Percentiles rank a stretch among this genome's conserved stretches.
These are phyloP conservation scores for Arthroderma sp. DNA, from an alignment of 2,329 filamentous ascomycete genomes.

Conservation along the genomic window DNA sequence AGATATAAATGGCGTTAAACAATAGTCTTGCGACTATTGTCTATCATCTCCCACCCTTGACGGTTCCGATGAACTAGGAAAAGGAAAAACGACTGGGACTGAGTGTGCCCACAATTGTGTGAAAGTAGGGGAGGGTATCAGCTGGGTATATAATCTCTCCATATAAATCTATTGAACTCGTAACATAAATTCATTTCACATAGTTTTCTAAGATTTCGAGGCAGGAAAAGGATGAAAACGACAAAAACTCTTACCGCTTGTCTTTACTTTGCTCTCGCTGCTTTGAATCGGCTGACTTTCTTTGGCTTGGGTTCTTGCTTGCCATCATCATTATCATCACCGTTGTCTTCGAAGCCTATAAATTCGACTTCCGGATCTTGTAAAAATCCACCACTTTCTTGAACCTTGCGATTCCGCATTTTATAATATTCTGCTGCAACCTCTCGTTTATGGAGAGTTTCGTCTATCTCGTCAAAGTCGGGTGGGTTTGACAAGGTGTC, in stretches of 20 bases:
- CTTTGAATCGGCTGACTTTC: conserved; percentile 35
- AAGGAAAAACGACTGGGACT: too few relatives aligned
- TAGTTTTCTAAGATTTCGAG: neutral
- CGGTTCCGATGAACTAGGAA: too few relatives aligned
- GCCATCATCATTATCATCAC: conserved; percentile 30
- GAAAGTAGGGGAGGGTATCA: too few relatives aligned
- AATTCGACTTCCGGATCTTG: conserved; percentile 52
- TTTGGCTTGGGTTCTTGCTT: conserved; percentile 15
- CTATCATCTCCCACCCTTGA: too few relatives aligned
- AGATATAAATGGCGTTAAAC: too few relatives aligned
- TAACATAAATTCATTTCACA: too few relatives aligned
- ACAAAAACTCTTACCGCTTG: neutral
- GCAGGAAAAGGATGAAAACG: neutral
- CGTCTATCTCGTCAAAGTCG: conserved; percentile 56
- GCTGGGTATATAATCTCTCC: too few relatives aligned
- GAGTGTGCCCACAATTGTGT: too few relatives aligned
- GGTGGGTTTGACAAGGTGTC: conserved; percentile 20
- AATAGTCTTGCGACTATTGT: too few relatives aligned
- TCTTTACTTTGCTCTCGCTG: conserved; percentile 28
- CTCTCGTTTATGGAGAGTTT: conserved; percentile 59
- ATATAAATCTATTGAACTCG: too few relatives aligned
- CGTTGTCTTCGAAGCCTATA: conserved; percentile 50
- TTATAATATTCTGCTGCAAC: conserved; percentile 73
- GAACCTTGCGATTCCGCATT: conserved; percentile 69
- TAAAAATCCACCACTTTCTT: conserved; percentile 69